A percentile compares a stretch with the other conserved stretches of the same genome.
Evolutionary conservation across 805 yeast species (phyloP).

Genomic region (Saccharomyces paradoxus): DNA sequence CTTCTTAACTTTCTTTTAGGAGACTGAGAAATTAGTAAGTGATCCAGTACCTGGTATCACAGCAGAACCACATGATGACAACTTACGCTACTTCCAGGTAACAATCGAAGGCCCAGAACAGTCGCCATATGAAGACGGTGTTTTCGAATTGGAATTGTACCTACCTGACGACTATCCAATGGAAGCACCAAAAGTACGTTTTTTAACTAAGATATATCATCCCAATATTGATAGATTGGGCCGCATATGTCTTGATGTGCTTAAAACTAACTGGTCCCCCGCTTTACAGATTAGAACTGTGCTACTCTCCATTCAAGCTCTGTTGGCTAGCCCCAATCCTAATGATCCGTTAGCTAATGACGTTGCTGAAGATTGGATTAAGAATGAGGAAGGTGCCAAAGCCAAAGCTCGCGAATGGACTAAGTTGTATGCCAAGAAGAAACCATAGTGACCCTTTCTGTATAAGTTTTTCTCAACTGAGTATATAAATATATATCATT

Average conservation of each 20-base stretch:
- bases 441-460: not conserved
- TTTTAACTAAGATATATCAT: constrained; percentile 88
- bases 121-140: constrained; percentile 85
- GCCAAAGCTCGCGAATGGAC: constrained; percentile 58
- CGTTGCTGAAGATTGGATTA: constrained; percentile 95
- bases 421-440: constrained; percentile 26
- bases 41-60: constrained; percentile 97
- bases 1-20: constrained; percentile 34
- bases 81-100: constrained; percentile 86
- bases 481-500: not conserved
- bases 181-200: constrained; percentile 95
- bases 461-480: not conserved
- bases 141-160: constrained; percentile 74
- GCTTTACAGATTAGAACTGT: constrained; percentile 94
- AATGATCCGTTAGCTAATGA: constrained; percentile 97
- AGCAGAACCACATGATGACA: constrained; percentile 90
- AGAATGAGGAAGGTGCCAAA: constrained; percentile 71
- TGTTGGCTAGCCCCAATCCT: constrained; percentile 93
- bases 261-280: constrained; percentile 95
- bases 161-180: constrained; percentile 96
- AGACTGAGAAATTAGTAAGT: constrained; percentile 81
- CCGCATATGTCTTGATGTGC: constrained; percentile 88
- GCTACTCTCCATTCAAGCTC: constrained; percentile 82
- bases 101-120: constrained; percentile 84
- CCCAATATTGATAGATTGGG: constrained; percentile 95